phyloP scores from a whole-genome alignment of 306 rosid genomes.

The Pyrus communis region DNA sequence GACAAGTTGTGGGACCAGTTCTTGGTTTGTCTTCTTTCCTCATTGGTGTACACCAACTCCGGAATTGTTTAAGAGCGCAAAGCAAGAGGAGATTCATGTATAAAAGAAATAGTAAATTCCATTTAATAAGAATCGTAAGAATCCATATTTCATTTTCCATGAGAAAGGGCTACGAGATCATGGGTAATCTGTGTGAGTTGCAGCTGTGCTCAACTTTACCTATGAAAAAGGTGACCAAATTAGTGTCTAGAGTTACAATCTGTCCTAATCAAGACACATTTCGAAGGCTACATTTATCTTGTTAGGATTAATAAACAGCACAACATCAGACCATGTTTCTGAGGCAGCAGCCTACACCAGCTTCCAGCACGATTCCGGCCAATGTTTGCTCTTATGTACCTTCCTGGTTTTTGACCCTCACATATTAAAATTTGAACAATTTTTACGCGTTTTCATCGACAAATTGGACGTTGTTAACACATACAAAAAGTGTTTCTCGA shows the following conservation, averaged over 20 bases:
- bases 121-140: too few species aligned
- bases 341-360: background rate
- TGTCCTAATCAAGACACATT: background rate
- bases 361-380: background rate
- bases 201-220: background rate
- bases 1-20: too few species aligned
- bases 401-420: background rate
- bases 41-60: background rate
- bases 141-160: conserved; percentile 2
- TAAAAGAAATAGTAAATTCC: too few species aligned
- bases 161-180: conserved; percentile 11
- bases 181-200: conserved; percentile 17
- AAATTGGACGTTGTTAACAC: background rate
- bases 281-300: background rate
- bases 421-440: background rate
- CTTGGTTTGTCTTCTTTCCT: background rate
- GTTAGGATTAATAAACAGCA: background rate
- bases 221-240: background rate
- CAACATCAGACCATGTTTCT: background rate
- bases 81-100: background rate
- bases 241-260: background rate
- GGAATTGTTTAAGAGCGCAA: too few species aligned
- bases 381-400: background rate
- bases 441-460: background rate
- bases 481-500: background rate